phyloP scores from a whole-genome alignment of 2,329 filamentous ascomycete genomes.

The Pseudogymnoascus sp. region DNA sequence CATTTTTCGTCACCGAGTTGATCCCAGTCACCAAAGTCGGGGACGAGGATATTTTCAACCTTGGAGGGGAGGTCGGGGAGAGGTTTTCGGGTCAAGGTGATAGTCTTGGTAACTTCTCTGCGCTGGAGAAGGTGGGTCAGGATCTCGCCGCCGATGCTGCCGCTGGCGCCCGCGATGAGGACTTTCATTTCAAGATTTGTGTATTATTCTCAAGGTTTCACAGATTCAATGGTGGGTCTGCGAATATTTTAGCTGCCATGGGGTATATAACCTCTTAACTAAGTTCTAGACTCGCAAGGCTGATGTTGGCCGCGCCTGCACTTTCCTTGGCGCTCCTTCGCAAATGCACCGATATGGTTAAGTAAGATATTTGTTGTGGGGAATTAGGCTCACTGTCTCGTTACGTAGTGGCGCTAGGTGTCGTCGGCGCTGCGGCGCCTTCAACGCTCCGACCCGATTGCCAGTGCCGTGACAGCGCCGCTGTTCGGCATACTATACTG shows the following conservation, averaged over 20 bases:
- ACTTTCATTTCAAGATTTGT: constrained; percentile 26
- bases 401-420: not conserved
- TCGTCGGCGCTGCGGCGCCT: not conserved
- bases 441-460: not conserved
- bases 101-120: constrained; percentile 23
- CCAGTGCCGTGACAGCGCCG: not conserved
- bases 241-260: not conserved
- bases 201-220: not conserved
- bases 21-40: constrained; percentile 23
- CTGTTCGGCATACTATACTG: not conserved
- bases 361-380: not conserved
- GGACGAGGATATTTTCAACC: constrained; percentile 18
- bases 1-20: constrained; percentile 18
- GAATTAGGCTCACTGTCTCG: not conserved
- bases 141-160: constrained; percentile 28
- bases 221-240: not conserved
- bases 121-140: constrained; percentile 28
- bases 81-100: constrained; percentile 27
- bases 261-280: not conserved
- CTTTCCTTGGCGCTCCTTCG: not conserved
- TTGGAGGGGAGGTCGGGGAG: constrained; percentile 20
- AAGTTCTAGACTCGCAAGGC: not conserved
- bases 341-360: not conserved
- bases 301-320: not conserved
- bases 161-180: constrained; percentile 29